Evolutionary conservation across 805 yeast genomes (phyloP).

Genomic region (Wickerhamiella kazuoi): DNA sequence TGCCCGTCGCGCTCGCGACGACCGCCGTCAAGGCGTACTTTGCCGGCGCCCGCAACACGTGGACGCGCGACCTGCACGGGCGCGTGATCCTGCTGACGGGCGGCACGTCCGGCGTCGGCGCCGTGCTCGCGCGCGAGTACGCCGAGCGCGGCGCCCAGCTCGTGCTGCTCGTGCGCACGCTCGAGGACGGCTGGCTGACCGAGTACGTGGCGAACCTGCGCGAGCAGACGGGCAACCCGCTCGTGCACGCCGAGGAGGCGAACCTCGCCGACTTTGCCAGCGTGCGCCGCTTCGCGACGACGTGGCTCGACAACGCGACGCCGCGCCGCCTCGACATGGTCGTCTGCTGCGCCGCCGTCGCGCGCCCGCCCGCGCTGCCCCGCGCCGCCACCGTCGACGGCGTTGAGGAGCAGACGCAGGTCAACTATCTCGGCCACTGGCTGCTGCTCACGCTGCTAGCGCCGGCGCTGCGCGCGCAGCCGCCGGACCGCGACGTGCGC

Average conservation of each 20-base stretch:
- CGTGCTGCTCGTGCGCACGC: slow-evolving; percentile 47
- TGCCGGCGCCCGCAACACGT: slow-evolving; percentile 64
- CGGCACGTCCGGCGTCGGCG: slow-evolving; percentile 89
- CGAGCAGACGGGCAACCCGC: slow-evolving; percentile 43
- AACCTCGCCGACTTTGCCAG: slow-evolving; percentile 59
- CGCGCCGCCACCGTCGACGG: slow-evolving; percentile 65
- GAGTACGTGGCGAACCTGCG: slow-evolving; percentile 71
- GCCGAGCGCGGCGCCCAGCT: slow-evolving; percentile 78
- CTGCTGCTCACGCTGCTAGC: slow-evolving; percentile 63
- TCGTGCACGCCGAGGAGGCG: slow-evolving; percentile 83
- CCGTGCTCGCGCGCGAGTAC: slow-evolving; percentile 51
- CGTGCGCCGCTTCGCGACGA: slow-evolving; percentile 78
- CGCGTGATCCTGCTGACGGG: slow-evolving; percentile 49
- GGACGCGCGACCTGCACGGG: slow-evolving; percentile 90
- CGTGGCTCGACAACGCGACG: slow-evolving; percentile 81
- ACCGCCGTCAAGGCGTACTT: slow-evolving; percentile 51
- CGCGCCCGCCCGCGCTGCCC: slow-evolving; percentile 48
- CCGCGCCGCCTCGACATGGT: slow-evolving; percentile 86
- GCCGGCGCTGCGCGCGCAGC: slow-evolving; percentile 78
- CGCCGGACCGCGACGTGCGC: slow-evolving; percentile 87
- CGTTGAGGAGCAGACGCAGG: slow-evolving; percentile 66
- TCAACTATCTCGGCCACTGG: slow-evolving; percentile 65
- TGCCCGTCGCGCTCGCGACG: slow-evolving; percentile 34
- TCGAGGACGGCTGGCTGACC: slow-evolving; percentile 52
- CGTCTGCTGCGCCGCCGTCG: slow-evolving; percentile 72